Conservation (phyloP, 2,329 filamentous ascomycete species). For the Epichloe aotearoae region DNA sequence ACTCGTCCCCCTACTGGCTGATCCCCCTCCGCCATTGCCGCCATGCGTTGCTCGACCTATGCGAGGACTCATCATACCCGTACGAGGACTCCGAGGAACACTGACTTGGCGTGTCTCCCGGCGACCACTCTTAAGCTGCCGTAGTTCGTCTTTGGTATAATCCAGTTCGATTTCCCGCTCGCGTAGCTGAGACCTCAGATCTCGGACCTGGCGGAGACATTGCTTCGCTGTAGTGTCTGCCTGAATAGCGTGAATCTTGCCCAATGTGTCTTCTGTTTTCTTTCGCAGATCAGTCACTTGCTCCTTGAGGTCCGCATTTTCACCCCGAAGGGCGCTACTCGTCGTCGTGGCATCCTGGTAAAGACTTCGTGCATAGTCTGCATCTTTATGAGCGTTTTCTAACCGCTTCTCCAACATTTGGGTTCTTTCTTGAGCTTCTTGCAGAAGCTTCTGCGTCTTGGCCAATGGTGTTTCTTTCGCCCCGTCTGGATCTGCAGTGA, state of each 20-base stretch:
- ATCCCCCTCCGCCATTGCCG: slow-evolving; percentile 15
- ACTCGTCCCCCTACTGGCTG: slow-evolving; percentile 36
- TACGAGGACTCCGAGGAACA: slow-evolving; percentile 44
- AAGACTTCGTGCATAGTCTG: slow-evolving; percentile 41
- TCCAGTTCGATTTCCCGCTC: slow-evolving; percentile 40
- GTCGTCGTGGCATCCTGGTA: slow-evolving; percentile 46
- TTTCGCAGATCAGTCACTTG: slow-evolving; percentile 27
- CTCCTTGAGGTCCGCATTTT: slow-evolving; percentile 32
- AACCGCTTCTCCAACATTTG: slow-evolving; percentile 27
- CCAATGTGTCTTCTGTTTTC: slow-evolving; percentile 31
- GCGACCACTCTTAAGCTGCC: slow-evolving; percentile 32
- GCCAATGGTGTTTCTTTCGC: slow-evolving; percentile 14
- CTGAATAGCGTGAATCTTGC: slow-evolving; percentile 35
- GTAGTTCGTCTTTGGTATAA: slow-evolving; percentile 34
- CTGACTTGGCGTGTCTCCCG: slow-evolving; percentile 43
- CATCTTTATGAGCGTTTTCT: slow-evolving; percentile 31
- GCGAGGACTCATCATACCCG: slow-evolving; percentile 40
- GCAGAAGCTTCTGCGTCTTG: slow-evolving; percentile 20
- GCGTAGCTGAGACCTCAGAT: slow-evolving; percentile 28
- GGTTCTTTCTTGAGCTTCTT: slow-evolving; percentile 24
- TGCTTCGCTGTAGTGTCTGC: slow-evolving; percentile 20
- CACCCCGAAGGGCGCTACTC: slow-evolving; percentile 29
- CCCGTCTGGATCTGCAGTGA: slow-evolving; percentile 14
- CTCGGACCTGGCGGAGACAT: slow-evolving; percentile 25
- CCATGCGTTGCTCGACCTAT: slow-evolving; percentile 13